A percentile compares a stretch with the other conserved stretches of the same genome.
These are phyloP conservation scores for Eucalyptus coolabah DNA, from an alignment of 345 rosid species.

Conservation along the genomic window DNA sequence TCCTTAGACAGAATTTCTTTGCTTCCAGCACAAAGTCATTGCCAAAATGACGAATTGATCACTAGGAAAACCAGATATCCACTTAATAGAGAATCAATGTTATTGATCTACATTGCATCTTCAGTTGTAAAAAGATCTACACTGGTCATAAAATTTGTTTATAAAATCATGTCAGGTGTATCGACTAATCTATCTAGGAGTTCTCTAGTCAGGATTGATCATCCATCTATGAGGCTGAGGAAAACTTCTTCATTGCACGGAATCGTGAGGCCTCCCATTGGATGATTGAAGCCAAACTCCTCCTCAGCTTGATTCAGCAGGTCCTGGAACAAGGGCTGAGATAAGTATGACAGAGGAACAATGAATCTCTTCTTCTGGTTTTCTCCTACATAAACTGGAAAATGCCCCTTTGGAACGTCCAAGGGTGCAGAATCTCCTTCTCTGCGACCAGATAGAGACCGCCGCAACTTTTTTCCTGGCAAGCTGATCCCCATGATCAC, in stretches of 20 bases:
- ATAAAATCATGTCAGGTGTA: not conserved
- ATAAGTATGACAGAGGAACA: constrained; percentile 10
- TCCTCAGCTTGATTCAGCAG: constrained; percentile 16
- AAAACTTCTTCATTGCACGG: not conserved
- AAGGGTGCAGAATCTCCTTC: not conserved
- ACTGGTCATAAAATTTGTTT: not conserved
- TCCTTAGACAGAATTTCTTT: not conserved
- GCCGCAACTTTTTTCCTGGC: not conserved
- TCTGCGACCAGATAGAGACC: not conserved
- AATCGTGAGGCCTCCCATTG: constrained; percentile 29
- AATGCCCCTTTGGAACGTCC: not conserved
- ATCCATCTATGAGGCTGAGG: no score
- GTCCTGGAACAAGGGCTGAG: constrained; percentile 6
- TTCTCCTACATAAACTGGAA: constrained; percentile 15
- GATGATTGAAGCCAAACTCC: constrained; percentile 25
- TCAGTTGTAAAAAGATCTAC: not conserved
- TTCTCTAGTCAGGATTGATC: not conserved
- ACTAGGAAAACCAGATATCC: not conserved
- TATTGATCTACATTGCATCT: not conserved
- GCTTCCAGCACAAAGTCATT: not conserved
- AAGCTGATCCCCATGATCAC: not conserved
- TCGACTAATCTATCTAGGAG: not conserved
- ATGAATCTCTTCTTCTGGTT: constrained; percentile 2
- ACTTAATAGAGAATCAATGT: not conserved
- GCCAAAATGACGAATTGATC: not conserved